Evolutionary conservation across 2,329 filamentous ascomycete genomes (phyloP).

Genomic region (Ascochyta viciae-villosae): DNA sequence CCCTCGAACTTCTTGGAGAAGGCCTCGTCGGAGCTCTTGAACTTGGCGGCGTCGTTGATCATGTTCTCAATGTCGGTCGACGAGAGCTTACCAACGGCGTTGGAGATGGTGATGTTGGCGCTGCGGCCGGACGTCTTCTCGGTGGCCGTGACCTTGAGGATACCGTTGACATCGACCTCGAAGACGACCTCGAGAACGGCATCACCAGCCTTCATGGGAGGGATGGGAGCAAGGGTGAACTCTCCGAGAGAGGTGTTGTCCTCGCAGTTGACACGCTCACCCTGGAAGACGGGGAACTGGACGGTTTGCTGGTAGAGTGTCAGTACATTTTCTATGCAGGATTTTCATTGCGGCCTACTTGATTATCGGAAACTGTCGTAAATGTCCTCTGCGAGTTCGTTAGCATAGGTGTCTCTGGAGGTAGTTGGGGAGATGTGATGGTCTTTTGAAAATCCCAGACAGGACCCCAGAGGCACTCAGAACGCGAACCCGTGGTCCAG

Average conservation of each 20-base stretch:
- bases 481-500: not conserved
- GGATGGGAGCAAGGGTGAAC: slow-evolving; percentile 92
- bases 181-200: slow-evolving; percentile 97
- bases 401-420: not conserved
- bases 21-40: slow-evolving; percentile 96
- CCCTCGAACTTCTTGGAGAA: slow-evolving; percentile 99
- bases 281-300: slow-evolving; percentile 93
- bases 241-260: slow-evolving; percentile 98
- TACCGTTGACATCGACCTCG: slow-evolving; percentile 99
- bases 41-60: slow-evolving; percentile 96
- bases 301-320: slow-evolving; percentile 66
- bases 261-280: slow-evolving; percentile 96
- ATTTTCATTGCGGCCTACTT: not conserved
- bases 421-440: not conserved
- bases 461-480: not conserved
- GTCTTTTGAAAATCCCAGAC: not conserved
- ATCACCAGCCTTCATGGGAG: slow-evolving; percentile 88
- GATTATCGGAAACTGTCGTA: slow-evolving; percentile 74
- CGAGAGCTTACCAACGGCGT: slow-evolving; percentile 98
- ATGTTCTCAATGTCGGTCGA: slow-evolving; percentile 95
- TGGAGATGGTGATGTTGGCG: slow-evolving; percentile 99
- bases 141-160: slow-evolving; percentile 98
- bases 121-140: slow-evolving; percentile 98
- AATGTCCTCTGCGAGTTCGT: slow-evolving; percentile 64
- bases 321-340: not conserved